phyloP scores from a whole-genome alignment of 352 stramenopile species.

The Poterioochromonas sp. region DNA sequence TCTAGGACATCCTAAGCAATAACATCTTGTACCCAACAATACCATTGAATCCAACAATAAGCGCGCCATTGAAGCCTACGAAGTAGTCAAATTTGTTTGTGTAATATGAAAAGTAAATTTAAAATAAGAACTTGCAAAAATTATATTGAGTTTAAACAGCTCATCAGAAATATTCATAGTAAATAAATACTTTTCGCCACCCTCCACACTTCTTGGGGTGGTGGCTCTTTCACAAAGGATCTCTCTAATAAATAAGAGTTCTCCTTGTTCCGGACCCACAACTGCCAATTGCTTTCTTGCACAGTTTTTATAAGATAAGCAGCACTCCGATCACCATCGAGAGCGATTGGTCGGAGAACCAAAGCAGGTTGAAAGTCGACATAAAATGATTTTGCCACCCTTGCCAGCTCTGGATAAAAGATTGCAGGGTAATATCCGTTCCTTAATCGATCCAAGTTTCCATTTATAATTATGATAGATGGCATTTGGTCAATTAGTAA shows the following conservation, averaged over 20 bases:
- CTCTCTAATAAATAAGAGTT: neutral
- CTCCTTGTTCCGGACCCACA: neutral
- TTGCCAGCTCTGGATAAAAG: slow-evolving; percentile 55
- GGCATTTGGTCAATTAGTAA: neutral
- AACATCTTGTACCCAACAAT: no score
- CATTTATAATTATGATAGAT: slow-evolving; percentile 53
- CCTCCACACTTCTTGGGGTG: neutral
- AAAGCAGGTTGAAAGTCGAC: slow-evolving; percentile 50
- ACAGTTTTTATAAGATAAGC: neutral
- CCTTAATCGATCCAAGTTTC: slow-evolving; percentile 54
- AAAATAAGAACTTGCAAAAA: no score
- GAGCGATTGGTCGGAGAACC: slow-evolving; percentile 51
- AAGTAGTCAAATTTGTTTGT: no score
- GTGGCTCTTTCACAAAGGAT: neutral
- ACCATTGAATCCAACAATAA: no score
- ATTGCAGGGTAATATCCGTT: slow-evolving; percentile 54
- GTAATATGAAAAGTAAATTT: no score
- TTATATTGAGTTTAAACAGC: no score
- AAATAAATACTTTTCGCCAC: neutral
- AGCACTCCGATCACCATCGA: slow-evolving; percentile 45
- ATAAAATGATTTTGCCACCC: slow-evolving; percentile 53
- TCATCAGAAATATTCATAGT: no score
- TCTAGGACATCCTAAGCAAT: no score
- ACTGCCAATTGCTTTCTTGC: neutral
- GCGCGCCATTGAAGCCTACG: no score